Evolutionary conservation across 2,329 filamentous ascomycete genomes (phyloP), one percentile per base, ranked within the genome.

Genomic region (Hypoxylon sp.): DNA sequence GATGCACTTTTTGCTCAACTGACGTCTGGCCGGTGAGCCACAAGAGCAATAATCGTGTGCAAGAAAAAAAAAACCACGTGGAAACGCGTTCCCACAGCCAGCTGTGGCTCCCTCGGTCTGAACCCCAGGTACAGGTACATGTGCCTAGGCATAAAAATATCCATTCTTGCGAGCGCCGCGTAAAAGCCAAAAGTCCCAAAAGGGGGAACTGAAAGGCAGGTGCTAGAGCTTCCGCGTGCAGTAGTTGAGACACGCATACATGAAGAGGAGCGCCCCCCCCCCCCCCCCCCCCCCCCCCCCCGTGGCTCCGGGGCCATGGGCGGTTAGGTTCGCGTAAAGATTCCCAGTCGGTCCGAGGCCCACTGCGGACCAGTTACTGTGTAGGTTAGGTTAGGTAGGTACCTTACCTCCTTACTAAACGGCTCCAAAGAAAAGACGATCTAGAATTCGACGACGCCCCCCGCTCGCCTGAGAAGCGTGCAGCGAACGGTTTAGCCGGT

Each of bases 301-400:
- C 38, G n/a, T 43, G 38, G 38, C 38, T 19, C 38, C 38, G 7
- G 38, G 34, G n/a, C 14, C 21, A 28, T 34, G 21, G 28, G 25
- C 13, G 9, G 32, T 32, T 59, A 7, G 9, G 32, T 32, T 59
- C 48, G 48, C 38, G 53, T 52, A 59, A 34, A 58, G 21, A 41
- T 57, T 51, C 51, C 49, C 3, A 66, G 63, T 66, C 63, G 63
- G 63, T 59, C 63, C 58, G 58, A 66, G 58, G 61, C 21, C 51
- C 51, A 41, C 51, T 14, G 51, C 13, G 38, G 9, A 19, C 38
- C 38, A 43, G 38, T 13, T 43, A 9, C 38, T 19, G 7, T 43
- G 38, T 43, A 21, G 7, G 38, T 43, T 43, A 21, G 45, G 17
- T 11, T 25, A 48, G 45, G 45, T 48, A 23, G 11, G 11, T 49